Evolutionary conservation across 192 early-diverging fungal species (phyloP), one percentile per base, ranked within the genome.

Genomic region (Dissophora ornata): DNA sequence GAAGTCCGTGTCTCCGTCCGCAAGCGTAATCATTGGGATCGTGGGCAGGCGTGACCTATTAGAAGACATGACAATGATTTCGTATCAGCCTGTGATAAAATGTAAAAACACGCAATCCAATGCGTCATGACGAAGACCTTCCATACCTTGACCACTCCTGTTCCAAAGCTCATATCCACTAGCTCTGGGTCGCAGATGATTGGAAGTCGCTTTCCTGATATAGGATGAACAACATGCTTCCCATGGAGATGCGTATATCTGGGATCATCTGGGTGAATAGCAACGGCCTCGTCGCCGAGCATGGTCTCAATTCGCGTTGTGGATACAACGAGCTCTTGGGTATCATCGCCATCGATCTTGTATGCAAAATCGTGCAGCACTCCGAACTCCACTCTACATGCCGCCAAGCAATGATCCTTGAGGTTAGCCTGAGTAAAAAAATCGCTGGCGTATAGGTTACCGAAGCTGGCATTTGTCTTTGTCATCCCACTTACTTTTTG

Each of bases 251-350:
- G 68, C 81, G 81, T 90, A 81, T 99, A 99, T 54, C 97, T 83
- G 28, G 66, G 25, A 79, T 99, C 97, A 0, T 85, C 83, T 5
- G 97, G 94, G 78, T 95, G 89, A 49, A 99, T 87, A 32, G 96
- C 96, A n/a, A 99, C 86, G 6, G 96, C 97, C 46, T 90, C 92
- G 79, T 99, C 97, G 55, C 96, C 97, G n/a, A 98, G 86, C 92
- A 99, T 96, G 4, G 97, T 99, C 70, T 99, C 97, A 32, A 97
- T 87, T 55, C 97, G 95, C 7, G 97, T 99, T n/a, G 97, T 99
- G 18, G 95, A 92, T 7, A 99, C 96, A 40, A 91, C 86, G 32
- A 99, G 84, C 34, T 90, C 81, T 54, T 84, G 82, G 16, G 69
- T 58, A 26, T 79, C 70, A 11, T 89, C 87, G 50, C 92, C 81